Percentiles rank a stretch among this genome's conserved stretches.
These are phyloP conservation scores for Paracorniculantispora psalliotae DNA, from an alignment of 2,329 filamentous ascomycete genomes.

Conservation along the genomic window DNA sequence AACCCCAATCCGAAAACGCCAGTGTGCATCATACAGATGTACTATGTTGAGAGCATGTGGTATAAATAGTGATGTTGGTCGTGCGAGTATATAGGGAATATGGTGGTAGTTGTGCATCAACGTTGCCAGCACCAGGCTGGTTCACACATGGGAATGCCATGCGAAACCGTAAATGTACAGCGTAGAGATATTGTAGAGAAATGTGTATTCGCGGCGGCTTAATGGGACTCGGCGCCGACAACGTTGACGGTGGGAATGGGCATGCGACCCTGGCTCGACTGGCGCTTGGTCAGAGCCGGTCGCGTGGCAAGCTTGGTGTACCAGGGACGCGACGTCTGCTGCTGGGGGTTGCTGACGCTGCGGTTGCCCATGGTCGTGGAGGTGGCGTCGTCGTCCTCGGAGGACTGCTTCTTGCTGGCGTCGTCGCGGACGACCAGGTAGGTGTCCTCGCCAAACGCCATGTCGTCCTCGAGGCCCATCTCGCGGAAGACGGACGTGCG, in stretches of 20 bases:
- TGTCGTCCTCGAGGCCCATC: slow-evolving; percentile 39
- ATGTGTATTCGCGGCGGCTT: background rate
- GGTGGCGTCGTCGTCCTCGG: background rate
- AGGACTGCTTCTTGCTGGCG: background rate
- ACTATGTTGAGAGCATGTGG: background rate
- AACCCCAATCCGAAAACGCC: background rate
- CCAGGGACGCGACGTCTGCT: slow-evolving; percentile 32
- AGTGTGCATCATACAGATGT: background rate
- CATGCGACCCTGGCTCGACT: slow-evolving; percentile 40
- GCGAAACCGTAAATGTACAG: background rate
- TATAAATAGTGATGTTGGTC: background rate
- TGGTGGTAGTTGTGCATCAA: background rate
- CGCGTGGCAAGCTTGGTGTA: slow-evolving; percentile 37
- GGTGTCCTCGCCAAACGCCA: slow-evolving; percentile 15
- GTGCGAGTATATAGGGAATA: background rate
- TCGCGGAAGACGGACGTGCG: slow-evolving; percentile 50
- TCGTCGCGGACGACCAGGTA: slow-evolving; percentile 10
- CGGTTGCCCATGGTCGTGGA: background rate
- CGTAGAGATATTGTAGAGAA: background rate
- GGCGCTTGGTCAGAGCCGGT: slow-evolving; percentile 35
- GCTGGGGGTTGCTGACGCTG: slow-evolving; percentile 1
- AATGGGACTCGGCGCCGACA: background rate
- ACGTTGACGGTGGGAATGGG: slow-evolving; percentile 29
- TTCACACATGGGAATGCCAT: background rate
- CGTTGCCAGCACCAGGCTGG: slow-evolving; percentile 5